Base-by-base conservation (phyloP, 2,329 filamentous ascomycete genomes). In the Neurospora sp. region DNA sequence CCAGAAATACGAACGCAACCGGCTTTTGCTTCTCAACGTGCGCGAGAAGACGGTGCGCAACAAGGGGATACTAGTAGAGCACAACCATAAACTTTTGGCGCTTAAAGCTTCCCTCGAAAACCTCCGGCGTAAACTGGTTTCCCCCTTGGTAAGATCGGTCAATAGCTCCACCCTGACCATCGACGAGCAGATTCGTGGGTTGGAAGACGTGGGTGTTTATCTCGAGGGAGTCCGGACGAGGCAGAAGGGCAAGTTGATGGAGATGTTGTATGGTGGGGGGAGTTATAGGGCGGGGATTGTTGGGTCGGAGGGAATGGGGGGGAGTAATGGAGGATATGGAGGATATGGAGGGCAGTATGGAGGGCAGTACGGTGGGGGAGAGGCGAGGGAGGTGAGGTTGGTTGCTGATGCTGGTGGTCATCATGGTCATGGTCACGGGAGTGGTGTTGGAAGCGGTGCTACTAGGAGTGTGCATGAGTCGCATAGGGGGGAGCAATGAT, bases 1-100 rank as follows among this genome's bases (percentile, higher is more conserved):
- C n/a, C 87, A 89, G 77, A 97, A 97, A 79, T 97, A 93, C 80
- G 93, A 97, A 79, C 93, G 92, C 81, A 98, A 98, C 83, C 90
- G 91, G 72, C 85, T 89, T 67, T 84, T 97, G 0, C 87, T 98
- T 33, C 87, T 86, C 67, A 91, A 90, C 73, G 91, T 98, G 70
- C 89, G 93, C 73, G 88, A 91, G 71, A 91, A 91, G 76, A 97
- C 94, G 1, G 89, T 97, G 33, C 87, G 89, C 72, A 97, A 97
- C 82, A 97, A 97, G 81, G 88, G 89, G 73, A 86, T 96, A 42
- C 86, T 98, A 9, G 89, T 96, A 73, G 91, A 93, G 76, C 94
- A 97, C 80, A 96, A 96, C 76, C 89, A 91, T 71, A 91, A 92
- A 72, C 86, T 98, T 46, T 84, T 96, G 69, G 91, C 91, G 2